phyloP scores from a whole-genome alignment of 1,284 basidiomycete species.

The Phellinidium pouzarii region DNA sequence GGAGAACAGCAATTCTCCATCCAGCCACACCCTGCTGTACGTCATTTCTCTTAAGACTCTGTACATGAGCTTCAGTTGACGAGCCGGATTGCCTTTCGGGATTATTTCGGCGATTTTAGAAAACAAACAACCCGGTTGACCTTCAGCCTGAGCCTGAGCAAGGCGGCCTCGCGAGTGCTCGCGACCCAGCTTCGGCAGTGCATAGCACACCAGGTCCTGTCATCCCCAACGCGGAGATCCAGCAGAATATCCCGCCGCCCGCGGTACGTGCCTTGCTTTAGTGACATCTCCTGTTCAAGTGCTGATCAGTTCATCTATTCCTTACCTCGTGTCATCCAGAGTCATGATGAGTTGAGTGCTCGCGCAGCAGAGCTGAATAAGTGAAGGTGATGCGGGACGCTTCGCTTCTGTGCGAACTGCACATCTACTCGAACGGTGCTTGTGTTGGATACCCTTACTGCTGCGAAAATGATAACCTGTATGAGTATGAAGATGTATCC shows the following conservation, averaged over 20 bases:
- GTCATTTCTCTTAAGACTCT: slow-evolving; percentile 4
- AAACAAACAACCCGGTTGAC: slow-evolving; percentile 17
- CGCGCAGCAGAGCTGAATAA: slow-evolving; percentile 21
- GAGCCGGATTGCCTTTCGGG: not conserved
- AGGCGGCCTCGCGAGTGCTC: slow-evolving; percentile 2
- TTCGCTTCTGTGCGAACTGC: not conserved
- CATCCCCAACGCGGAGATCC: slow-evolving; percentile 4
- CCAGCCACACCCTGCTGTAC: slow-evolving; percentile 17
- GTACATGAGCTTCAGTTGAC: not conserved
- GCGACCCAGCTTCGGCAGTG: slow-evolving; percentile 5
- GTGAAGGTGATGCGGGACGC: not conserved
- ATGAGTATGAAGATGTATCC: not conserved
- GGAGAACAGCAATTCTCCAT: slow-evolving; percentile 15
- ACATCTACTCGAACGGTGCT: not conserved
- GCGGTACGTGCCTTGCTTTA: slow-evolving; percentile 23
- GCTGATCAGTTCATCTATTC: not conserved
- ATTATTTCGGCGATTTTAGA: slow-evolving; percentile 3
- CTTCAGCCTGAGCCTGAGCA: slow-evolving; percentile 3
- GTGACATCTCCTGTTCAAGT: no score
- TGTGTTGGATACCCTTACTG: not conserved
- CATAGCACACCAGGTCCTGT: slow-evolving; percentile 11
- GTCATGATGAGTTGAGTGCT: slow-evolving; percentile 22
- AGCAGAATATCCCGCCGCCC: slow-evolving; percentile 28
- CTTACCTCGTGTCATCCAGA: slow-evolving; percentile 16
- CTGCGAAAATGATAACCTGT: no score